phyloP scores from a whole-genome alignment of 2,329 filamentous ascomycete species.

The Dendryphion nanum region DNA sequence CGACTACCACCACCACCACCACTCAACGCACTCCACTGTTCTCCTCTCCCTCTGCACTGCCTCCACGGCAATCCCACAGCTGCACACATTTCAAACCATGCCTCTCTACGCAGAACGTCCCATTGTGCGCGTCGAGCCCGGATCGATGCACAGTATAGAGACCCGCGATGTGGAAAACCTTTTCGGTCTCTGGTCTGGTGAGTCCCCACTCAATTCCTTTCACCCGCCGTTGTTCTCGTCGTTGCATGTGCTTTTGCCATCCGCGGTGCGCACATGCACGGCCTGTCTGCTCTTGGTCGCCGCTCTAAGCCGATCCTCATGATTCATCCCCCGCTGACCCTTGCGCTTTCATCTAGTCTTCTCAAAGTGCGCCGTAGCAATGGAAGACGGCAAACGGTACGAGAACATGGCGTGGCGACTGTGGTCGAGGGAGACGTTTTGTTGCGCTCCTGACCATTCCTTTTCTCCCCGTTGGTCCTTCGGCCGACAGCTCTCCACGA shows the following conservation, averaged over 20 bases:
- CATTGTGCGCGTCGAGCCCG: conserved; percentile 87
- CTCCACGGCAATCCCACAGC: conserved; percentile 9
- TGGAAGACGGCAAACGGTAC: conserved; percentile 86
- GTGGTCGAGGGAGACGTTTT: conserved; percentile 92
- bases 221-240: conserved; percentile 3
- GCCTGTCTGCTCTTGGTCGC: too few relatives aligned
- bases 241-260: too few relatives aligned
- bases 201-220: conserved; percentile 2
- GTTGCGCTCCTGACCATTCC: conserved; percentile 64
- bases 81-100: conserved; percentile 55
- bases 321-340: conserved; percentile 20
- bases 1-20: conserved; percentile 4
- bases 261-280: too few relatives aligned
- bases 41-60: conserved; percentile 2
- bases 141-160: conserved; percentile 91
- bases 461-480: conserved; percentile 34
- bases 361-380: conserved; percentile 87
- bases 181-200: conserved; percentile 96
- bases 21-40: conserved; percentile 5
- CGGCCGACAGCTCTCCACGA: conserved; percentile 24
- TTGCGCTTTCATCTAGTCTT: conserved; percentile 63
- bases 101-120: conserved; percentile 79
- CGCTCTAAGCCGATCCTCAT: too few relatives aligned
- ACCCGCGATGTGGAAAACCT: conserved; percentile 89
- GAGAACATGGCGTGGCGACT: conserved; percentile 96